Percentiles rank a stretch among this genome's conserved stretches.
Evolutionary conservation across 257 asterid genomes (phyloP).

Genomic region (Gardenia jasminoides): DNA sequence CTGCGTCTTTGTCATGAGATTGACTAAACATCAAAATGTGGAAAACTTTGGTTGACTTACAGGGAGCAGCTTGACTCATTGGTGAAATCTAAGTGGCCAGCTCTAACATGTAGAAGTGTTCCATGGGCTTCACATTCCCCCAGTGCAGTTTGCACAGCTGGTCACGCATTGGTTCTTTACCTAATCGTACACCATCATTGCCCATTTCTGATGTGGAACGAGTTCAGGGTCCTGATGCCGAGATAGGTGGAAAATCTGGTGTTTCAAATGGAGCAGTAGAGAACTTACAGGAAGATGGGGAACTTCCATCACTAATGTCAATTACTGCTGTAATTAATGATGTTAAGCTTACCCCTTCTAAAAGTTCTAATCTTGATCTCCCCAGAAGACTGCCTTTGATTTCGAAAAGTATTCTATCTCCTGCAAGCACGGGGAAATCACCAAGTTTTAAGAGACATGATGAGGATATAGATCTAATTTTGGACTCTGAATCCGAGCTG

Average conservation of each 20-base stretch:
- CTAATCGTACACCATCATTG: constrained; percentile 31
- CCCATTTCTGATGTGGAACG: constrained; percentile 45
- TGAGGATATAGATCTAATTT: constrained; percentile 72
- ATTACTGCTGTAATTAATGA: constrained; percentile 39
- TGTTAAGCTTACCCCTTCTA: constrained; percentile 37
- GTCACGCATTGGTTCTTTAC: constrained; percentile 40
- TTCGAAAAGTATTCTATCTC: constrained; percentile 65
- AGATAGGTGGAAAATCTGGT: constrained; percentile 36
- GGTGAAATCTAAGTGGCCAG: constrained; percentile 77
- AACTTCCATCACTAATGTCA: constrained; percentile 68
- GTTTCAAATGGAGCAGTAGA: constrained; percentile 60
- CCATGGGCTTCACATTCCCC: constrained; percentile 83
- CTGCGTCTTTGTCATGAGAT: constrained; percentile 10
- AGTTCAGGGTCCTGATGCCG: constrained; percentile 40
- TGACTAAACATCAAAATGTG: constrained; percentile 29
- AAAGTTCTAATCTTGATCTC: constrained; percentile 48
- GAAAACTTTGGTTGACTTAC: constrained; percentile 56
- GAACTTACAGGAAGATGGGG: constrained; percentile 80
- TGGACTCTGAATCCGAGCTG: constrained; percentile 75
- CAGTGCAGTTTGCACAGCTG: constrained; percentile 77
- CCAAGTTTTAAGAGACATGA: constrained; percentile 63
- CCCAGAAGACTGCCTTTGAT: constrained; percentile 59
- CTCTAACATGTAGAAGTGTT: constrained; percentile 59
- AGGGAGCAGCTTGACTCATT: constrained; percentile 81
- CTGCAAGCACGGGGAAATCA: constrained; percentile 58